Evolutionary conservation across 805 yeast species (phyloP), one percentile per base, ranked within the genome.

Genomic region (Yarrowia bubula): DNA sequence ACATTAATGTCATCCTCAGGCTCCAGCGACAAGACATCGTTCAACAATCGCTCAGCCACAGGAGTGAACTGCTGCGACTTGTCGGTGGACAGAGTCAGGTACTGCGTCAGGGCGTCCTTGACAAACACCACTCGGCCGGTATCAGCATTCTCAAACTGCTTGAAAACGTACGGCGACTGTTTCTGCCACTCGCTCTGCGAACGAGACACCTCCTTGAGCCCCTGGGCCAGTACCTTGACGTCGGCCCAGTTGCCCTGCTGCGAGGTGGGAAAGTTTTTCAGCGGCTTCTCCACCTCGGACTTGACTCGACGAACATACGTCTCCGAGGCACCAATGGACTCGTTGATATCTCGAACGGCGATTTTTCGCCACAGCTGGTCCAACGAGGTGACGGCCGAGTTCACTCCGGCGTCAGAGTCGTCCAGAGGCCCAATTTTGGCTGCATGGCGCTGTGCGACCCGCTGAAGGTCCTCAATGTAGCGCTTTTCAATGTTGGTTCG

Each of bases 81-180:
- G 71, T 87, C 91, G 50, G 82, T 80, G 65, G 81, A 77, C 46
- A 85, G 82, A 14, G 90, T 84, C 73, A 86, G 84, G 71, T 85
- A 87, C 71, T 85, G 85, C 58, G 86, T 78, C 65, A 92, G 79
- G 65, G 86, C 81, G 64, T 86, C 86, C 72, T 90, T 87, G 67
- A 90, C 78, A 66, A 85, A 81, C 67, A 76, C 79, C 75, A 84
- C 80, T 76, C 90, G 85, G 75, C 78, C 77, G 71, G 78, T 81
- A 73, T 91, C 96, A 69, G 87, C 85, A 67, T 80, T 80, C 72
- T 90, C 95, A 73, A 91, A 87, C 68, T 84, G 84, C 69, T 86
- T 87, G 72, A 89, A 88, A 47, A 88, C 84, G 65, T 82, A 84
- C 2, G 96, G 93, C 1, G 95, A 93, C 73, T 86, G 86, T 64